phyloP scores from a whole-genome alignment of 1,284 basidiomycete species.

The Abortiporus biennis region DNA sequence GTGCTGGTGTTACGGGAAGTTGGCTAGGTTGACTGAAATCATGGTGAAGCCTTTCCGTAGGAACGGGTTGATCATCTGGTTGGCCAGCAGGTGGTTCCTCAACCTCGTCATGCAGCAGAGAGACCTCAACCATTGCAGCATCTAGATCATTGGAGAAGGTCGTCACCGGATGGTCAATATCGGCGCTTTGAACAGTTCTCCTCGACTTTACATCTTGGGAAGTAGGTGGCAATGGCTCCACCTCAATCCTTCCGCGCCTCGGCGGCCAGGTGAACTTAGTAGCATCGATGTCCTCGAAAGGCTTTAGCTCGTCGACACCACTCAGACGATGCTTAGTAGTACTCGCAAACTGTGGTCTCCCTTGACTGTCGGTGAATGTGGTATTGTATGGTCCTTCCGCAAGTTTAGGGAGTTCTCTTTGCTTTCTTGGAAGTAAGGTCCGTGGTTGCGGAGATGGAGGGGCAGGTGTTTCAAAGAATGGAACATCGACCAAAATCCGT shows the following conservation, averaged over 20 bases:
- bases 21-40: conserved; percentile 12
- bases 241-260: too few relatives aligned
- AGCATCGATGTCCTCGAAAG: too few relatives aligned
- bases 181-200: conserved; percentile 4
- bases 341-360: conserved; percentile 10
- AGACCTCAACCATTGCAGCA: neutral
- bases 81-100: neutral
- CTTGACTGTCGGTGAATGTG: conserved; percentile 16
- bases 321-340: conserved; percentile 6
- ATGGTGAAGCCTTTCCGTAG: conserved; percentile 10
- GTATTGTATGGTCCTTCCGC: conserved; percentile 20
- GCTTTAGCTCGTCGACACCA: too few relatives aligned
- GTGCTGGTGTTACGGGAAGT: neutral
- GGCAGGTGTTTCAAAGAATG: conserved; percentile 13
- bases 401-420: conserved; percentile 16
- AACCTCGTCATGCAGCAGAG: conserved; percentile 3
- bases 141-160: conserved; percentile 3
- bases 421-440: conserved; percentile 1
- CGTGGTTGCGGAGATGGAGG: neutral
- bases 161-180: conserved; percentile 11
- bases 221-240: too few relatives aligned
- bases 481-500: conserved; percentile 4
- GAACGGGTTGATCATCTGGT: neutral
- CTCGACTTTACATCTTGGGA: neutral
- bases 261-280: too few relatives aligned